Percentiles rank a stretch among this genome's conserved stretches.
These are phyloP conservation scores for Cupressus sempervirens DNA, from an alignment of 75 land plant genomes.

Conservation along the genomic window DNA sequence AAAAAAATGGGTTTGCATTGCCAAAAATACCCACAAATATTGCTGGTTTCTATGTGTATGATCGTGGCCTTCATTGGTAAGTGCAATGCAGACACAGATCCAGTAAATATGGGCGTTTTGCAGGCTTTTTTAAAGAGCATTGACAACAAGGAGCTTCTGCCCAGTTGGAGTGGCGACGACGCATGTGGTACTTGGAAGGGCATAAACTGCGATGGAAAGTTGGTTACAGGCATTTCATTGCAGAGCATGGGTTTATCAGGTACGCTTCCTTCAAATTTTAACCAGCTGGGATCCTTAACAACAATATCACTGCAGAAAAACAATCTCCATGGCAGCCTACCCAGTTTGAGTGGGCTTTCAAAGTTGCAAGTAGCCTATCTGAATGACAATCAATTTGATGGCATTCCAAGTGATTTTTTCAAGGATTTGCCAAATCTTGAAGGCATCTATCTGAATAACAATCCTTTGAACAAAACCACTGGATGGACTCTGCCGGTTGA, in stretches of 20 bases:
- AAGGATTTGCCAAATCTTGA: slow-evolving; percentile 38
- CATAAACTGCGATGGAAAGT: neutral
- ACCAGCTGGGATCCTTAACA: neutral
- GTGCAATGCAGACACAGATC: slow-evolving; percentile 6
- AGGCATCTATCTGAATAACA: slow-evolving; percentile 38
- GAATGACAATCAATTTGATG: slow-evolving; percentile 56
- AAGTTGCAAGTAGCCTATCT: slow-evolving; percentile 37
- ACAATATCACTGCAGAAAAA: slow-evolving; percentile 49
- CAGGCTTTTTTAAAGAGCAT: neutral
- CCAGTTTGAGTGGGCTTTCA: slow-evolving; percentile 48
- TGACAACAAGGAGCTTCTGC: neutral
- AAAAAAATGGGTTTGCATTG: neutral
- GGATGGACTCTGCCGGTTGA: slow-evolving; percentile 40
- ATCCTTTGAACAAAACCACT: slow-evolving; percentile 23
- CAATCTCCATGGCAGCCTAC: slow-evolving; percentile 48
- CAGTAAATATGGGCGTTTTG: neutral
- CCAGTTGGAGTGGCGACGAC: neutral
- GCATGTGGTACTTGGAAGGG: neutral
- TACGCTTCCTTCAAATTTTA: neutral
- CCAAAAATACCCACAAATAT: neutral
- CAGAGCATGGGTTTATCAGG: slow-evolving; percentile 5
- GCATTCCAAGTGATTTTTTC: slow-evolving; percentile 59
- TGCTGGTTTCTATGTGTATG: neutral
- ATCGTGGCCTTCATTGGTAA: neutral
- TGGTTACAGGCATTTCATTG: slow-evolving; percentile 6